Base-by-base conservation (phyloP, 768 basidiomycete genomes). In the Paxillus rubicundulus region DNA sequence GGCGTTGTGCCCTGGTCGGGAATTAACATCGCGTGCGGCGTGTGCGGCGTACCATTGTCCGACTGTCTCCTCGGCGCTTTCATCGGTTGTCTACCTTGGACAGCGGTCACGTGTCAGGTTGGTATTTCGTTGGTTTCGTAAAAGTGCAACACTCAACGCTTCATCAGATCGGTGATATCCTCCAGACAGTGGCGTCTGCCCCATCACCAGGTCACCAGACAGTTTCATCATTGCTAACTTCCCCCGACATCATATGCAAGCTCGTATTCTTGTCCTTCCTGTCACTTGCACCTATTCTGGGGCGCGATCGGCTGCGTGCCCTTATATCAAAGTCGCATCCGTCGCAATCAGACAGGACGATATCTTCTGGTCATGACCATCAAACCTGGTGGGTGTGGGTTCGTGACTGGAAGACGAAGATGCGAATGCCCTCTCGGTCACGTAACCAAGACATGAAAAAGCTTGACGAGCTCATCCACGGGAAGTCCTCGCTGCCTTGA, bases 1-100 rank as follows among this genome's bases (percentile, higher is more conserved):
- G 95, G 95, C 17, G 83, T 98, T 49, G 92, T 97, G 4, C 95
- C 95, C 5, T 98, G 95, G 95, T 92, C 90, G 52, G 93, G 92
- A 53, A 92, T 98, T 77, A 98, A 98, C 69, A 89, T 98, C 52
- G 94, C 94, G 41, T 96, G 89, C 70, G 94, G 94, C 47, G 92
- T 96, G 24, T 90, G 89, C 61, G 87, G 89, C 32, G 92, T 98
- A 14, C 73, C 83, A 8, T 63, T 90, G 45, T 65, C 73, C 51
- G 88, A 92, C 66, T 92, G 90, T 63, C 75, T 86, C 64, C 72
- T 92, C 45, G 91, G 89, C 34, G 79, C 85, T 6, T 92, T 93
- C 72, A 90, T 93, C 50, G 91, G 91, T 2, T 81, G 82, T 49
- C 68, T 93, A 41, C 91, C 91, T 0, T 93, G 91, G 91, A 93